Conservation (phyloP, 2,329 filamentous ascomycete species). For the Periconia digitata region DNA sequence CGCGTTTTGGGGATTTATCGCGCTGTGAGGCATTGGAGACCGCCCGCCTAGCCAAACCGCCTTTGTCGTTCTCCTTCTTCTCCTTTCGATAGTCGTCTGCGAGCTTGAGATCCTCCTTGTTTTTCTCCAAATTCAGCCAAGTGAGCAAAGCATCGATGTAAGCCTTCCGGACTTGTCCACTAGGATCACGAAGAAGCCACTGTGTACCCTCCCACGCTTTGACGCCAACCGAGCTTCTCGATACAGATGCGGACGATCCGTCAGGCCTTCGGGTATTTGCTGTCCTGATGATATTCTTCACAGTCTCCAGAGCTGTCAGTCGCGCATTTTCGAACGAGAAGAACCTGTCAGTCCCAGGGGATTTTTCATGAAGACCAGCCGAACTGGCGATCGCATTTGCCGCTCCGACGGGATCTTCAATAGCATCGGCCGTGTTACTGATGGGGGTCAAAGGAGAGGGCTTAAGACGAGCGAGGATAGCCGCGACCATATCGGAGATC, state of each 20-base stretch:
- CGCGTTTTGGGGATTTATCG: constrained; percentile 58
- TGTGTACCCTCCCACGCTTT: constrained; percentile 96
- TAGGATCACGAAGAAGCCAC: constrained; percentile 81
- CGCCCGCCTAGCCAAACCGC: constrained; percentile 59
- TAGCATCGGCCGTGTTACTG: constrained; percentile 49
- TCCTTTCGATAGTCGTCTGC: constrained; percentile 55
- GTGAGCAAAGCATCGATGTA: constrained; percentile 82
- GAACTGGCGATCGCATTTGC: constrained; percentile 52
- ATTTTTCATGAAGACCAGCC: constrained; percentile 55
- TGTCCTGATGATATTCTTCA: constrained; percentile 80
- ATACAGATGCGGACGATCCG: constrained; percentile 55
- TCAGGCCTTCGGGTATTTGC: constrained; percentile 62
- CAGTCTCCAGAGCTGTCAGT: constrained; percentile 69
- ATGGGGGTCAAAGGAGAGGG: constrained; percentile 56
- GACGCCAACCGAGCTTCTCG: constrained; percentile 73
- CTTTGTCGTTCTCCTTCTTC: constrained; percentile 46
- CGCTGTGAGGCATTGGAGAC: constrained; percentile 67
- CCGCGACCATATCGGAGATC: constrained; percentile 88
- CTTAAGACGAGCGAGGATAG: constrained; percentile 77
- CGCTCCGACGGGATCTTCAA: constrained; percentile 54
- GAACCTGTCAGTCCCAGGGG: constrained; percentile 55
- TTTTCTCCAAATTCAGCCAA: constrained; percentile 84
- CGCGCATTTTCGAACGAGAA: constrained; percentile 66
- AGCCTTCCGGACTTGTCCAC: constrained; percentile 76
- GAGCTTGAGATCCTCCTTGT: constrained; percentile 63